These are phyloP conservation scores for Fusarium mangiferae DNA, from an alignment of 2,329 filamentous ascomycete species.

Conservation along the genomic window DNA sequence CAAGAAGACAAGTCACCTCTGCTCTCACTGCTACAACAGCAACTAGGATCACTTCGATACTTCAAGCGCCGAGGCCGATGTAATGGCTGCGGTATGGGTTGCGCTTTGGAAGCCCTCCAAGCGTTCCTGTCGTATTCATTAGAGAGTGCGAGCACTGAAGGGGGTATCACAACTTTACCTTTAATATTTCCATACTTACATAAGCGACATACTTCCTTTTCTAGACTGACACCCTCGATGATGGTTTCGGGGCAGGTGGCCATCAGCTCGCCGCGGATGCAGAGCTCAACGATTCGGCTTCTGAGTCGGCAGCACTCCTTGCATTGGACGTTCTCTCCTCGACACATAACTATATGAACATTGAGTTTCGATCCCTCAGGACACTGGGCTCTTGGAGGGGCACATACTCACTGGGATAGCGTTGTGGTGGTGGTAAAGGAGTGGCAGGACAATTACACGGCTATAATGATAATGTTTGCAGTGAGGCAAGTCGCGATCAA, in stretches of 20 bases:
- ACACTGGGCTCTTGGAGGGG: background rate
- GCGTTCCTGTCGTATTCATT: slow-evolving; percentile 14
- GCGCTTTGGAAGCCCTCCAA: slow-evolving; percentile 14
- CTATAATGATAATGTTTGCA: background rate
- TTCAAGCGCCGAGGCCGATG: background rate
- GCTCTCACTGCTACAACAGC: background rate
- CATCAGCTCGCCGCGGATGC: slow-evolving; percentile 25
- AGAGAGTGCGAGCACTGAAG: background rate
- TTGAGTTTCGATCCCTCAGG: background rate
- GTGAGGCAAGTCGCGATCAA: slow-evolving; percentile 1
- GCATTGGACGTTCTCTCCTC: slow-evolving; percentile 30
- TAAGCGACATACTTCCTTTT: slow-evolving; percentile 14
- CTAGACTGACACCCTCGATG: slow-evolving; percentile 20
- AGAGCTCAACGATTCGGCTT: slow-evolving; percentile 10
- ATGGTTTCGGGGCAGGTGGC: slow-evolving; percentile 18
- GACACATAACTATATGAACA: slow-evolving; percentile 20
- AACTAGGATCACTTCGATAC: background rate
- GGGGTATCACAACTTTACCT: slow-evolving; percentile 7
- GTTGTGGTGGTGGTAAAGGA: background rate
- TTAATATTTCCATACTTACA: slow-evolving; percentile 10
- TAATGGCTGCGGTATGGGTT: background rate
- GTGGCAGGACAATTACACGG: background rate
- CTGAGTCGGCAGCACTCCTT: slow-evolving; percentile 22
- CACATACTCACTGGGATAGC: background rate
- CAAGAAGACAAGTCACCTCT: background rate